Conservation (phyloP, 2,329 filamentous ascomycete genomes). For the Zasmidium cellare region DNA sequence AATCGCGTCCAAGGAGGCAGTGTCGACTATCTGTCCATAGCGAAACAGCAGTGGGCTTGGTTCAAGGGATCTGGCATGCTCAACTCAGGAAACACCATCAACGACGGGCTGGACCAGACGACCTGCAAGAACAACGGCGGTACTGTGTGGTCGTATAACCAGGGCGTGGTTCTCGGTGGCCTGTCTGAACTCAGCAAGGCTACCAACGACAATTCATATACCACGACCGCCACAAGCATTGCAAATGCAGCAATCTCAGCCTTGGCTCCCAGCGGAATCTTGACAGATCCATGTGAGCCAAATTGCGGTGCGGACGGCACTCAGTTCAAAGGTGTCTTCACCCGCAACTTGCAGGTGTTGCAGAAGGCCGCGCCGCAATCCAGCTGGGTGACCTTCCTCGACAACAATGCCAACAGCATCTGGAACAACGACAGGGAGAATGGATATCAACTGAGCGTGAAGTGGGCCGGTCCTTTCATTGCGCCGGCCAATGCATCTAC, state of each 20-base stretch:
- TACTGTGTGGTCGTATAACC: constrained; percentile 52
- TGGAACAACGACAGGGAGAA: constrained; percentile 63
- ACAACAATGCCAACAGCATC: constrained; percentile 63
- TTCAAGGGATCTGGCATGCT: constrained; percentile 53
- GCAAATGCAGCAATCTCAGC: constrained; percentile 41
- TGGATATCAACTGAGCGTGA: constrained; percentile 56
- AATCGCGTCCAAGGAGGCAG: constrained; percentile 46
- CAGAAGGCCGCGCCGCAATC: constrained; percentile 52
- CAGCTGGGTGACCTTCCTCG: constrained; percentile 55
- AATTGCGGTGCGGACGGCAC: constrained; percentile 45
- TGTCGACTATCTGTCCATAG: constrained; percentile 46
- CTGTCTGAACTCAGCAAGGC: constrained; percentile 53
- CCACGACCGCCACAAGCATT: constrained; percentile 38
- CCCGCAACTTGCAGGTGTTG: constrained; percentile 63
- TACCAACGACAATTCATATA: constrained; percentile 32
- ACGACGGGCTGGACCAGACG: constrained; percentile 51
- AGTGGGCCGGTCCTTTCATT: constrained; percentile 64
- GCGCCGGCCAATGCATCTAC: constrained; percentile 31
- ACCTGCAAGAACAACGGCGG: constrained; percentile 56
- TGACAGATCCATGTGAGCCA: constrained; percentile 41
- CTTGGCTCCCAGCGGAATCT: constrained; percentile 40
- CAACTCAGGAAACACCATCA: constrained; percentile 51
- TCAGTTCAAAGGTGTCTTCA: constrained; percentile 73
- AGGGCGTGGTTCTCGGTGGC: constrained; percentile 61
- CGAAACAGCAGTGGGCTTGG: constrained; percentile 53